Evolutionary conservation across 176 grass and related monocot genomes (phyloP).

Genomic region (Aegilops bicornis): DNA sequence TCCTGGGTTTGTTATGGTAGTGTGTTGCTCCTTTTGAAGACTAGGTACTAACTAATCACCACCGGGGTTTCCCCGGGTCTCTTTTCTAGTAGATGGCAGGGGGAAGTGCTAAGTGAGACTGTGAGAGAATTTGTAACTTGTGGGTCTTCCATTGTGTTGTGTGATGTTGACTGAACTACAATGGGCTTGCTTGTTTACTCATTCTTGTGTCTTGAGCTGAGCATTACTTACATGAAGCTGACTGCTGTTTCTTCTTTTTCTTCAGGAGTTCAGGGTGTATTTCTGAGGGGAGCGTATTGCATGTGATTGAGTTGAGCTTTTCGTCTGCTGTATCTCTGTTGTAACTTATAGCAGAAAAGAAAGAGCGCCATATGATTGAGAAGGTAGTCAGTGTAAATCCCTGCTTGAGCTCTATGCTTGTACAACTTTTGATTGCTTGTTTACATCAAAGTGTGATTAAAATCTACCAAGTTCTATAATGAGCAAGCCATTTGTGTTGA

Average conservation of each 20-base stretch:
- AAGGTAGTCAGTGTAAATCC: slow-evolving; percentile 29
- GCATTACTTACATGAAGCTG: slow-evolving; percentile 3
- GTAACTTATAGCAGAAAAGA: neutral
- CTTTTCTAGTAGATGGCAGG: neutral
- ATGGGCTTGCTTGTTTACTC: neutral
- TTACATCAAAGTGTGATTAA: neutral
- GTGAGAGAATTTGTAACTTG: neutral
- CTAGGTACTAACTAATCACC: neutral
- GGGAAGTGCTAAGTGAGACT: neutral
- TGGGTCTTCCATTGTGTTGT: neutral
- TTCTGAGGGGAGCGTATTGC: neutral
- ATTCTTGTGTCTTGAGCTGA: slow-evolving; percentile 15
- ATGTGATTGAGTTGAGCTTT: neutral
- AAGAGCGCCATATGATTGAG: neutral
- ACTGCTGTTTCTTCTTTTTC: slow-evolving; percentile 8
- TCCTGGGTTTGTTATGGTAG: slow-evolving; percentile 7
- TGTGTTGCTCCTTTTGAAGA: neutral
- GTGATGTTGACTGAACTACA: slow-evolving; percentile 20
- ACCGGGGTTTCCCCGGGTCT: neutral
- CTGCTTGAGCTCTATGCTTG: slow-evolving; percentile 1
- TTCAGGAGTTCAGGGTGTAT: slow-evolving; percentile 30
- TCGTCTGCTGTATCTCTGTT: neutral
- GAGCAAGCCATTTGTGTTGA: neutral
- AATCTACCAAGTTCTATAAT: neutral
- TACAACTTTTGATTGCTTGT: neutral